Base-by-base conservation (phyloP, 139 green algal species). In the Picochlorum sp. region DNA sequence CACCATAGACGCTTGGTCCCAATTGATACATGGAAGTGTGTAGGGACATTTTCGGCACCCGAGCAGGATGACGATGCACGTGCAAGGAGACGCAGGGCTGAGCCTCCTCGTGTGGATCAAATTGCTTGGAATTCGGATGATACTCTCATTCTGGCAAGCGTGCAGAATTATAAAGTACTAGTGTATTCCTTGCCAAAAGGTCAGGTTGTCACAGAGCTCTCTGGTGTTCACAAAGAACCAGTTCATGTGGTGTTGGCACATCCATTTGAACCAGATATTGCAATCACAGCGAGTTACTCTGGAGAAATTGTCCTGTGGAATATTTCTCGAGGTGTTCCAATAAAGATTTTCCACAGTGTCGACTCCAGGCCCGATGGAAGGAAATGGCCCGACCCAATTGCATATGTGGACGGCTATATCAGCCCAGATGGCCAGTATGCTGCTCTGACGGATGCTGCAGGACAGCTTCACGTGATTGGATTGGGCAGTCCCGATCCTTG, bases 221-320 rank as follows among this genome's bases (percentile, higher is more conserved):
- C n/a, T 23, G 76, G 75, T n/a, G 47, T 54, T 26, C 80, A 77
- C 76, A 78, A 38, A 4, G 54, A 68, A 69, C 10, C 54, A 34
- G 77, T 78, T 2, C 82, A 90, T 49, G 72, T 94, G 20, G 54
- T 95, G 59, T 76, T 84, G 58, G 66, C 51, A 13, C 87, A 94
- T 66, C 87, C 87, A 2, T 58, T 38, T 11, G 68, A 92, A 64
- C 75, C 77, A 10, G 16, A 37, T 58, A 47, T 95, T 15, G 81
- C 74, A 20, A 70, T 95, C 68, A 78, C 69, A 8, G 83, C 83
- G 16, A 75, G 67, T 38, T 94, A 94, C 51, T 84, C 91, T 49
- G 87, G 87, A n/a, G 59, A 65, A 2, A 58, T 68, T 30, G 69
- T 81, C 0, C 20, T 95, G 28, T 95, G 87, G 85, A 76, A 94